Evolutionary conservation across 495 filamentous ascomycete genomes (phyloP), one percentile per base, ranked within the genome.

Genomic region (Antarctomyces pellizariae): DNA sequence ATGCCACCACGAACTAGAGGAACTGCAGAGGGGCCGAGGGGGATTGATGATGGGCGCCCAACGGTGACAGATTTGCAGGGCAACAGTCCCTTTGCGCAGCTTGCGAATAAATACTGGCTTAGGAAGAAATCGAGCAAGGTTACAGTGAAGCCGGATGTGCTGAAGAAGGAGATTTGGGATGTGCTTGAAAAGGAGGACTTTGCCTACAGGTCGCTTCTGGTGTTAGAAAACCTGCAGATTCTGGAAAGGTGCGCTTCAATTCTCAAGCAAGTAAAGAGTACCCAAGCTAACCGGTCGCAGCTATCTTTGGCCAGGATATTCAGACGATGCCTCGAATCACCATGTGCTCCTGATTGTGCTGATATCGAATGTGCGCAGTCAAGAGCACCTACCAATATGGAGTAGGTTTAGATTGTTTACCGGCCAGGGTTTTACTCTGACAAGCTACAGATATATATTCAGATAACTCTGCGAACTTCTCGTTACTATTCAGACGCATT

Each of bases 281-380:
- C 11, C n/a, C 13, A 16, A 16, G 32, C 40, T 48, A 34, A 50
- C 37, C 16, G 16, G 22, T 20, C 18, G 18, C 29, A 84, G 76
- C 44, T 91, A 78, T 42, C 64, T 99, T 13, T 99, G 89, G 86
- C 86, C 84, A 13, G 74, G 75, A 25, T 99, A 84, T 45, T 64
- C 60, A 21, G 82, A 93, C 36, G 69, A 82, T 42, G 69, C 80
- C 14, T 84, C 79, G 18, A 84, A 95, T 46, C 71, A 75, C 37
- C 83, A 95, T 46, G 71, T 90, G 29, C 60, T 93, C 15, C 52
- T 95, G 27, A 69, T 92, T 36, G 71, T 71, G 7, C 47, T 90
- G 33, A 67, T 95, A 35, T 64, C 80, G 29, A 89, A 80, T 52
- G 68, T 83, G 25, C 93, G 91, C 51, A 63, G 71, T 39, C 62